phyloP scores from a whole-genome alignment of 495 filamentous ascomycete genomes.

The Aspergillus homomorphus region DNA sequence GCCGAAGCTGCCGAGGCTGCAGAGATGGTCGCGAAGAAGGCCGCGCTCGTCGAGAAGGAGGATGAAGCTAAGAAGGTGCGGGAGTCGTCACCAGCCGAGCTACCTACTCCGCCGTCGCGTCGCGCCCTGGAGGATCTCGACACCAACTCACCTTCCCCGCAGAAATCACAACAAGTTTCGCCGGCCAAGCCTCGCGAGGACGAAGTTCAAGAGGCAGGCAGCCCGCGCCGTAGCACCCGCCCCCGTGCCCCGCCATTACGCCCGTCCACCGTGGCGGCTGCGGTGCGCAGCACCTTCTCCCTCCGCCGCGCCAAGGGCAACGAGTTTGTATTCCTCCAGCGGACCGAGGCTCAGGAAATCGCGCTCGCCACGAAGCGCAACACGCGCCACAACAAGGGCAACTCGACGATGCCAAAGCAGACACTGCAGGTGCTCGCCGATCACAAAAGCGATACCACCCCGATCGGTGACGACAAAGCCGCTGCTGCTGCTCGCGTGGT shows the following conservation, averaged over 20 bases:
- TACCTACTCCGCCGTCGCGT: conserved; percentile 41
- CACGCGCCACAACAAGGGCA: conserved; percentile 57
- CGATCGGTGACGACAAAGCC: conserved; percentile 11
- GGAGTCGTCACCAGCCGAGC: conserved; percentile 19
- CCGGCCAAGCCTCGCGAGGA: conserved; percentile 27
- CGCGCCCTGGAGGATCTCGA: conserved; percentile 51
- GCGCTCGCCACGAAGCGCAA: conserved; percentile 53
- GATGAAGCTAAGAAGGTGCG: conserved; percentile 22
- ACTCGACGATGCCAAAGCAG: conserved; percentile 43
- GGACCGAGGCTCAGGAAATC: conserved; percentile 57
- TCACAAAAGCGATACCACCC: conserved; percentile 3
- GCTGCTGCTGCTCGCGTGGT: background rate
- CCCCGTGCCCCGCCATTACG: conserved; percentile 26
- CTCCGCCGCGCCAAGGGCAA: conserved; percentile 55
- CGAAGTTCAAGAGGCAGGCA: conserved; percentile 22
- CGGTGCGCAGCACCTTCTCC: conserved; percentile 48
- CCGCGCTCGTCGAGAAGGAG: background rate
- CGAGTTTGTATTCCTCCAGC: conserved; percentile 54
- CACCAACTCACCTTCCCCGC: conserved; percentile 52
- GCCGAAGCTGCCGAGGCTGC: conserved; percentile 2
- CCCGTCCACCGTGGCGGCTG: conserved; percentile 20
- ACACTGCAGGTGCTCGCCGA: conserved; percentile 13
- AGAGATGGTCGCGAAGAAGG: conserved; percentile 17
- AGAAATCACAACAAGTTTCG: conserved; percentile 33
- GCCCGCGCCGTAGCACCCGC: conserved; percentile 46